These are phyloP conservation scores for Gonium pectorale DNA, from an alignment of 139 green algal species.

Conservation along the genomic window DNA sequence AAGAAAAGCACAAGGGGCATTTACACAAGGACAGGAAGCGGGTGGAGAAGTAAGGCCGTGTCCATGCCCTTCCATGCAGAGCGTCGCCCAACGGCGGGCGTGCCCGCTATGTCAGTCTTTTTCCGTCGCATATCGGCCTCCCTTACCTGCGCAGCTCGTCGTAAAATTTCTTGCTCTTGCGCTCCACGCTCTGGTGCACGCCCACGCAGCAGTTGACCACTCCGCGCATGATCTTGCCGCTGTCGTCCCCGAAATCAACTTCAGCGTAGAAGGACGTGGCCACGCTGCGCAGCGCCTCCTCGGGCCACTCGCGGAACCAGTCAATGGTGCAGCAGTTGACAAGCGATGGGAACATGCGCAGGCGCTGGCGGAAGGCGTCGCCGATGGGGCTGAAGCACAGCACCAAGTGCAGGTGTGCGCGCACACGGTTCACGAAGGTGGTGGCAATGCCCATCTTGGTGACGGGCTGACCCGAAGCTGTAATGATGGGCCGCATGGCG, in stretches of 20 bases:
- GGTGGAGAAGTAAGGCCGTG: too few species aligned
- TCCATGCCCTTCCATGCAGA: too few species aligned
- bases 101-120: too few species aligned
- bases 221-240: conserved; percentile 36
- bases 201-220: conserved; percentile 72
- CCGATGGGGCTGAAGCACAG: conserved; percentile 86
- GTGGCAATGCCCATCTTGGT: conserved; percentile 76
- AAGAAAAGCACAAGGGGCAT: too few species aligned
- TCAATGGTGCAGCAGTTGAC: conserved; percentile 92
- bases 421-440: conserved; percentile 70
- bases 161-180: conserved; percentile 66
- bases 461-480: conserved; percentile 61
- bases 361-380: conserved; percentile 84
- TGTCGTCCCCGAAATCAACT: conserved; percentile 32
- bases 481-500: conserved; percentile 75
- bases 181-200: conserved; percentile 81
- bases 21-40: too few species aligned
- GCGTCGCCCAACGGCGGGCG: too few species aligned
- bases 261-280: conserved; percentile 66
- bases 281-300: conserved; percentile 75
- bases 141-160: conserved; percentile 74
- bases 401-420: conserved; percentile 82
- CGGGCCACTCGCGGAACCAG: conserved; percentile 88
- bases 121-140: too few species aligned
- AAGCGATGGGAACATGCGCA: conserved; percentile 90